phyloP scores from a whole-genome alignment of 148 eudicot species.

The Polygonum maritimum region DNA sequence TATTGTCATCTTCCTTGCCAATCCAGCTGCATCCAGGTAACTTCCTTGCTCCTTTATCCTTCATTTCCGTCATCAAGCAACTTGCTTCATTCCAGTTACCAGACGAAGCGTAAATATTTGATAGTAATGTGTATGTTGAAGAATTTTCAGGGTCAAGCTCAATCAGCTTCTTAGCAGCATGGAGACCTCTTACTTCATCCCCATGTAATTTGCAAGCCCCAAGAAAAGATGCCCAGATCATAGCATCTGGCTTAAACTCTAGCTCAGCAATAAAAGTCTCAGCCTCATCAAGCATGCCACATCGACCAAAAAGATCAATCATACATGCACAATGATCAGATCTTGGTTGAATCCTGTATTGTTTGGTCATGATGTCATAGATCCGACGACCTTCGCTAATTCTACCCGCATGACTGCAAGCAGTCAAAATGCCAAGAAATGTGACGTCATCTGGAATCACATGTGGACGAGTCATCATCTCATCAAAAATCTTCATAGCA shows the following conservation, averaged over 20 bases:
- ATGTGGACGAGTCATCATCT: constrained; percentile 50
- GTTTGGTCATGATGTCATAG: constrained; percentile 46
- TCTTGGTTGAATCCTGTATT: constrained; percentile 47
- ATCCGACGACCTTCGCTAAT: constrained; percentile 66
- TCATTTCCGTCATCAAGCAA: constrained; percentile 62
- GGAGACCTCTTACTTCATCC: constrained; percentile 65
- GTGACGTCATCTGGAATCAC: constrained; percentile 78
- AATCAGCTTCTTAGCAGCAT: constrained; percentile 70
- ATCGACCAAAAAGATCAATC: constrained; percentile 84
- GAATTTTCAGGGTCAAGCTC: constrained; percentile 67
- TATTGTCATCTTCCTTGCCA: constrained; percentile 19
- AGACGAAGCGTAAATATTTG: constrained; percentile 69
- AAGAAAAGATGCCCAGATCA: constrained; percentile 73
- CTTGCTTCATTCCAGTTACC: constrained; percentile 76
- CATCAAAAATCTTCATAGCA: constrained; percentile 51
- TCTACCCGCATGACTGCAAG: constrained; percentile 81
- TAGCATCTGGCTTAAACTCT: constrained; percentile 58
- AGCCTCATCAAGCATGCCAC: constrained; percentile 77
- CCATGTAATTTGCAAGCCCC: constrained; percentile 81
- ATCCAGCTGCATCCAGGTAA: constrained; percentile 79
- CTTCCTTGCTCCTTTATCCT: constrained; percentile 52
- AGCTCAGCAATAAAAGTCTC: constrained; percentile 47
- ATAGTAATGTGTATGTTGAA: constrained; percentile 63
- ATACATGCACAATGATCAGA: constrained; percentile 81
- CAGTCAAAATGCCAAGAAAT: constrained; percentile 79